Conservation (phyloP, 1,284 basidiomycete genomes). For the Sanguinoderma infundibulare region DNA sequence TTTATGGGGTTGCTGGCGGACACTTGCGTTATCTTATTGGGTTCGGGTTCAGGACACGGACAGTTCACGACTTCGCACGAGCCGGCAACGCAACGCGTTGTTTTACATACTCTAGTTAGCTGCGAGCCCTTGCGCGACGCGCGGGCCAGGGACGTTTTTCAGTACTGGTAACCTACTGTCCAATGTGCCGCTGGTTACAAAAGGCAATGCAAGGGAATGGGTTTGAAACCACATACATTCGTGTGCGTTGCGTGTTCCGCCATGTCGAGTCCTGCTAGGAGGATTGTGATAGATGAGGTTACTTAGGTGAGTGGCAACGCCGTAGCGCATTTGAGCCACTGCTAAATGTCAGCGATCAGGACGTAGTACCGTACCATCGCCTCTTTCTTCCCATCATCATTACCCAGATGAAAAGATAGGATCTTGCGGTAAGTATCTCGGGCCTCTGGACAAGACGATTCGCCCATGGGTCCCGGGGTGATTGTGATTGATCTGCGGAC, state of each 20-base stretch:
- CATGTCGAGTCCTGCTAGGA: neutral
- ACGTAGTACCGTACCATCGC: too few species aligned
- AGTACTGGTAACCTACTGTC: conserved; percentile 1
- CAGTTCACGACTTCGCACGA: conserved; percentile 10
- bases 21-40: conserved; percentile 1
- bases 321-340: too few species aligned
- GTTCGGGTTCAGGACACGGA: conserved; percentile 19
- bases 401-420: too few species aligned
- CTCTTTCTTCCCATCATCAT: too few species aligned
- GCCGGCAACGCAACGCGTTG: conserved; percentile 6
- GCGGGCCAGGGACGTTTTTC: conserved; percentile 14
- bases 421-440: too few species aligned
- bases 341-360: too few species aligned
- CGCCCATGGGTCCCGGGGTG: too few species aligned
- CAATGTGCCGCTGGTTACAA: conserved; percentile 7
- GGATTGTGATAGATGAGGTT: neutral
- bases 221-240: neutral
- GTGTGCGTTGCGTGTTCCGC: neutral
- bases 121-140: conserved; percentile 21
- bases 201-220: conserved; percentile 9
- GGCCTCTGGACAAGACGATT: too few species aligned
- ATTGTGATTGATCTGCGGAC: too few species aligned
- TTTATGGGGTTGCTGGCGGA: conserved; percentile 10
- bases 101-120: conserved; percentile 15
- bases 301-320: too few species aligned